Evolutionary conservation across 371 early-diverging fungal species (phyloP), one percentile per base, ranked within the genome.

Genomic region (Mortierella sp.): DNA sequence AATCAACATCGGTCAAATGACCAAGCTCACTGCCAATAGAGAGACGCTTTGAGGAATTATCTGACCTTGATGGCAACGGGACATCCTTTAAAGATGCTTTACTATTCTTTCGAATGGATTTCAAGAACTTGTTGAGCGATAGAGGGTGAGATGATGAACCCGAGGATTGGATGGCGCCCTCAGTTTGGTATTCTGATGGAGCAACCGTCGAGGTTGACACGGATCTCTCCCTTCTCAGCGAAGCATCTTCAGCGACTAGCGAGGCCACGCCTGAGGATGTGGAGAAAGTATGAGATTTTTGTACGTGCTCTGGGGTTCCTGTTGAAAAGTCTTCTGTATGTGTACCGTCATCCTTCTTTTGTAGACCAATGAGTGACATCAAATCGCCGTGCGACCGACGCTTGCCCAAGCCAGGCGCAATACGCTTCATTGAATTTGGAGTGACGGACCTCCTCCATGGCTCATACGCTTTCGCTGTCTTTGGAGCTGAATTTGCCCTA

Each of bases 371-470:
- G 0, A 78, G 38, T 3, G 64, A 52, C 79, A 78, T 74, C 40
- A 78, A 24, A 32, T 78, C 79, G 21, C 79, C 74, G 59, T 78
- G 79, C 7, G 79, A 78, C 21, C 79, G 74, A 19, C 79, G 66
- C 60, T 78, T 78, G 19, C 58, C 13, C 60, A 79, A 32, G 2
- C 60, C 50, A 11, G 79, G 53, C 10, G 57, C 53, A 38, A 40
- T 45, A 16, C 77, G 77, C 32, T 61, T 53, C 7, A 58, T n/a
- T 6, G 47, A 19, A 21, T 41, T 48, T 7, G 79, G 70, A 0
- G 66, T 55, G 9, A 65, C 50, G 0, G 79, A 66, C 22, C 79
- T 58, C 16, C 74, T 64, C 79, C 79, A 79, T 8, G 79, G 79
- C 21, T 79, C 79, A 43, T 79, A 79, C 21, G 47, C 60, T 3